Conservation (phyloP, 129 eudicot species). For the Flaveria brownii region DNA sequence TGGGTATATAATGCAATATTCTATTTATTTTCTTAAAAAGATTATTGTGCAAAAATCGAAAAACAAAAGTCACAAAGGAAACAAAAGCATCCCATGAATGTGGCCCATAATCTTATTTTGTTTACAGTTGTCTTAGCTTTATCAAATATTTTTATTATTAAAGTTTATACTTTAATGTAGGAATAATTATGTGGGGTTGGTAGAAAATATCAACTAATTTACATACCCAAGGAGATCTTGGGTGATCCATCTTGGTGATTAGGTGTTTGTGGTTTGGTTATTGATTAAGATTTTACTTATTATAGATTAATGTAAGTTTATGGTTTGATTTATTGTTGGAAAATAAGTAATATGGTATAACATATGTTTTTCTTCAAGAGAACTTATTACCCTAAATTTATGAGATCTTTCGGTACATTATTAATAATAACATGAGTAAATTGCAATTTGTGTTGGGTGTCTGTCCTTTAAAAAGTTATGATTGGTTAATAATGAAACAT, state of each 20-base stretch:
- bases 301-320: conserved; percentile 12
- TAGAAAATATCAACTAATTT: conserved; percentile 35
- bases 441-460: too few species aligned
- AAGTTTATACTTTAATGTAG: conserved; percentile 15
- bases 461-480: too few species aligned
- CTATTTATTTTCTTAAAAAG: not conserved
- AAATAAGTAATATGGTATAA: not conserved
- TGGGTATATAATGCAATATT: not conserved
- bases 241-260: conserved; percentile 19
- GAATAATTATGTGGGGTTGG: conserved; percentile 36
- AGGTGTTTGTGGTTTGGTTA: conserved; percentile 38
- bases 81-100: conserved; percentile 24
- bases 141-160: conserved; percentile 19
- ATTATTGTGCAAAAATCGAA: not conserved
- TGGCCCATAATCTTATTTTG: conserved; percentile 23
- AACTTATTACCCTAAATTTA: too few species aligned
- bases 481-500: too few species aligned
- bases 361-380: not conserved
- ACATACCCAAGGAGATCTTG: conserved; percentile 27
- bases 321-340: conserved; percentile 11
- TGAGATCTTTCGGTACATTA: too few species aligned
- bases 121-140: conserved; percentile 38
- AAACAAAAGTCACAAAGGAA: conserved; percentile 1
- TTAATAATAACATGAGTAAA: too few species aligned
- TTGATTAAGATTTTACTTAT: conserved; percentile 8